Percentiles rank a stretch among this genome's conserved stretches.
Evolutionary conservation across 306 rosid genomes (phyloP).

Genomic region (Castanea sativa): DNA sequence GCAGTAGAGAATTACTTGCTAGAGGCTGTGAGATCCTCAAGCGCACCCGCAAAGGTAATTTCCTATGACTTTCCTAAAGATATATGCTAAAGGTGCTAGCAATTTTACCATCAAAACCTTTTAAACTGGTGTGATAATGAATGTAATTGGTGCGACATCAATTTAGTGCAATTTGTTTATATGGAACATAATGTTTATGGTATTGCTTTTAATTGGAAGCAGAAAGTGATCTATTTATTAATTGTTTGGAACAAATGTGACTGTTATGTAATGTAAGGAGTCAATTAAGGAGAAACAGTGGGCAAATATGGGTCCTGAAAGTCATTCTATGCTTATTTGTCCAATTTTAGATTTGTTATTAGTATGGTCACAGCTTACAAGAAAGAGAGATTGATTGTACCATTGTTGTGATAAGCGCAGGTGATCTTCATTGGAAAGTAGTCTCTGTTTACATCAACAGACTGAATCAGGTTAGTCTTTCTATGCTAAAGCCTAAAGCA

Average conservation of each 20-base stretch:
- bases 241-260: too few species aligned
- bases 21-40: slow-evolving; percentile 86
- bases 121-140: too few species aligned
- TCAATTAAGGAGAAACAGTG: not conserved
- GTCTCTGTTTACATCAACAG: slow-evolving; percentile 83
- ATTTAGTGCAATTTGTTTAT: not conserved
- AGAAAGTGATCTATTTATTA: too few species aligned
- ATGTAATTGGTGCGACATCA: too few species aligned
- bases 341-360: not conserved
- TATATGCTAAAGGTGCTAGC: too few species aligned
- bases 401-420: slow-evolving; percentile 37
- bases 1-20: slow-evolving; percentile 69
- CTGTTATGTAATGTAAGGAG: not conserved
- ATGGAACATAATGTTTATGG: not conserved
- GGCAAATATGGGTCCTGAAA: too few species aligned
- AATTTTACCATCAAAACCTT: too few species aligned
- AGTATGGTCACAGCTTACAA: not conserved
- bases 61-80: not conserved
- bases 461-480: slow-evolving; percentile 66
- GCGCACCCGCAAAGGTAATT: slow-evolving; percentile 82
- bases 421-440: slow-evolving; percentile 96
- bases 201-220: not conserved
- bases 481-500: not conserved
- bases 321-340: not conserved
- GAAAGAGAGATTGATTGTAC: not conserved